Conservation (phyloP, 2,329 filamentous ascomycete genomes). For the Metarhizium humberi region DNA sequence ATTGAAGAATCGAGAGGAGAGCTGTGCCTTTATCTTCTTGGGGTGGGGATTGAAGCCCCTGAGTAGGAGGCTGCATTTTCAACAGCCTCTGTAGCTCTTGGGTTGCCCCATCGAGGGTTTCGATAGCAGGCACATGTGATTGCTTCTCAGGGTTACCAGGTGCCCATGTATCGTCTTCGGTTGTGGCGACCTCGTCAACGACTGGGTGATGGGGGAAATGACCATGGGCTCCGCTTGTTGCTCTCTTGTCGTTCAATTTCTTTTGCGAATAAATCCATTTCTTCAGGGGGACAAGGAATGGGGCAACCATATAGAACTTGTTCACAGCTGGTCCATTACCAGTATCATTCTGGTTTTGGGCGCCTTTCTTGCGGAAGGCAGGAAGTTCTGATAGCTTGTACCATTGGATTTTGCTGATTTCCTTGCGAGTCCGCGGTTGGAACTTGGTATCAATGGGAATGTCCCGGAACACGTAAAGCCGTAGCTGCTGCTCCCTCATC, state of each 20-base stretch:
- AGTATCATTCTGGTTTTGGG: constrained; percentile 47
- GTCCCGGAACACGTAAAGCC: constrained; percentile 83
- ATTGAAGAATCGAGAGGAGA: constrained; percentile 44
- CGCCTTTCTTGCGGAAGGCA: constrained; percentile 62
- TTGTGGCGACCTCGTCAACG: constrained; percentile 47
- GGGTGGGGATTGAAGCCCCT: constrained; percentile 31
- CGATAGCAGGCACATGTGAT: constrained; percentile 28
- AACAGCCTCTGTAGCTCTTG: constrained; percentile 45
- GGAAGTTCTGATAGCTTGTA: constrained; percentile 85
- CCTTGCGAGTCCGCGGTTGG: constrained; percentile 84
- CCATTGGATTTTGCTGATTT: constrained; percentile 96
- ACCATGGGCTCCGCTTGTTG: constrained; percentile 29
- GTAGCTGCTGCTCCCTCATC: constrained; percentile 88
- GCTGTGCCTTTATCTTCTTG: constrained; percentile 39
- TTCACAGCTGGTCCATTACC: constrained; percentile 54
- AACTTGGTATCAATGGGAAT: constrained; percentile 83
- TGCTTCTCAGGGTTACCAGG: constrained; percentile 26
- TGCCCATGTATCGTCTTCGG: constrained; percentile 51
- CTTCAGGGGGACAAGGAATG: constrained; percentile 76
- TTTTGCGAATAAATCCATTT: constrained; percentile 85
- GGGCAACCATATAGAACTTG: constrained; percentile 97
- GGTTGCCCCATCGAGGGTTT: constrained; percentile 41
- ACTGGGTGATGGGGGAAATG: constrained; percentile 28
- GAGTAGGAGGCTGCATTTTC: constrained; percentile 43
- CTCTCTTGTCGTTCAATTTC: constrained; percentile 53